Evolutionary conservation across 2,329 filamentous ascomycete genomes (phyloP), one percentile per base, ranked within the genome.

Genomic region (Capronia americana): DNA sequence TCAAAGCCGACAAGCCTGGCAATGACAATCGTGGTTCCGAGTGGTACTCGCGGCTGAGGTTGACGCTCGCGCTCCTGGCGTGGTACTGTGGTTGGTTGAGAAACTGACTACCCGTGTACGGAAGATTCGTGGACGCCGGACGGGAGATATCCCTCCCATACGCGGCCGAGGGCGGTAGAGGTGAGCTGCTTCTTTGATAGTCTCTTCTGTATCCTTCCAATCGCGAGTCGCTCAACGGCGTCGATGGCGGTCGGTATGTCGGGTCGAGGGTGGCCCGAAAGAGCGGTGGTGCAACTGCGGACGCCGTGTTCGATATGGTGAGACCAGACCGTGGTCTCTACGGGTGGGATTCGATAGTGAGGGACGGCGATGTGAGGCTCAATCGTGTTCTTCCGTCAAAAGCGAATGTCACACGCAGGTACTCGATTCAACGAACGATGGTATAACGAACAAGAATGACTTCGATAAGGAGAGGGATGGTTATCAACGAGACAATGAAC

Each of bases 1-100:
- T 87, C 72, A 89, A 80, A 46, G 86, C 82, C 59, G 86, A 86
- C 60, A 89, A 77, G 26, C 84, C 85, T 26, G 87, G 87, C 57
- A 88, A 78, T 67, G 83, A 66, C 71, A 76, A 55, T 75, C 72
- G 63, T 71, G 67, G 63, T 56, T 72, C 69, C 12, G 68, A 65
- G 44, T 70, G 63, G 44, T 71, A 70, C 30, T 68, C 66, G 26
- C 70, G 57, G 12, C 63, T 65, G 46, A 76, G 55, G 78, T 75
- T 81, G 78, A 74, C 78, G 77, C 78, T 77, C 78, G 78, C 57
- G 74, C 75, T 57, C 59, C 77, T 77, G 65, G 77, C 76, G 70
- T 77, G 77, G 63, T 75, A 73, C 67, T 77, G 77, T 63, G 75
- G 74, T 41, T 77, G 69, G 44, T 55, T 66, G 32, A 79, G 64